Conservation (phyloP, 768 basidiomycete genomes). For the Kwoniella heveanensis region DNA sequence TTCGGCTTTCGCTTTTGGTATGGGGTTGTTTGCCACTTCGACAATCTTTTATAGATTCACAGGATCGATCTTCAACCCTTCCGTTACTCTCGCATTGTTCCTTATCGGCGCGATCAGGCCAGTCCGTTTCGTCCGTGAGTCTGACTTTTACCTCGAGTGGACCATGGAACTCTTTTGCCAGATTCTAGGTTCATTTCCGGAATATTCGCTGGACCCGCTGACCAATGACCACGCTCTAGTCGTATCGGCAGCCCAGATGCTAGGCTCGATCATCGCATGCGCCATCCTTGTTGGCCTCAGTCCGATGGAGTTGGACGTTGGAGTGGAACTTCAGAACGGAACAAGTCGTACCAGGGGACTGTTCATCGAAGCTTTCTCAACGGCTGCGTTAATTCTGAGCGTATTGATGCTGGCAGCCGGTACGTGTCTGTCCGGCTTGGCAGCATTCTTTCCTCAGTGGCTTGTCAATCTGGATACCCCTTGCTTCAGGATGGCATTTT, state of each 20-base stretch:
- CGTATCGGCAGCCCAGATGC: constrained; percentile 39
- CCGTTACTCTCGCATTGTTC: constrained; percentile 44
- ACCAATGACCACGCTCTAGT: constrained; percentile 22
- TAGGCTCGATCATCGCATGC: constrained; percentile 41
- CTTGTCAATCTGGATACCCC: too few relatives aligned
- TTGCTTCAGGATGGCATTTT: too few relatives aligned
- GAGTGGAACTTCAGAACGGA: constrained; percentile 34
- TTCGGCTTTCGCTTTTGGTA: constrained; percentile 41
- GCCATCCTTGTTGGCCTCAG: constrained; percentile 49
- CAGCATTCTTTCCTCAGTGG: too few relatives aligned
- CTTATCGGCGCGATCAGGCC: constrained; percentile 48
- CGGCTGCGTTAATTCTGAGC: constrained; percentile 41
- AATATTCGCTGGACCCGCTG: too few relatives aligned
- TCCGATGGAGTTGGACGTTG: constrained; percentile 36
- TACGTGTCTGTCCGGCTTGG: constrained; percentile 17
- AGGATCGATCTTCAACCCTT: constrained; percentile 50
- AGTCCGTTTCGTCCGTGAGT: constrained; percentile 43
- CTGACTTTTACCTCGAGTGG: neutral
- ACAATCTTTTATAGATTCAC: constrained; percentile 53
- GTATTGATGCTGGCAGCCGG: constrained; percentile 53
- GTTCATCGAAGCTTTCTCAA: constrained; percentile 54
- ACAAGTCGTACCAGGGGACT: constrained; percentile 45
- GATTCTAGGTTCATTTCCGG: too few relatives aligned
- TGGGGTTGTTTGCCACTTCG: constrained; percentile 45
- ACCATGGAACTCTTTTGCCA: too few relatives aligned